Percentiles rank a stretch among this genome's conserved stretches.
Evolutionary conservation across 2,329 filamentous ascomycete species (phyloP).

Genomic region (Cordyceps farinosa): DNA sequence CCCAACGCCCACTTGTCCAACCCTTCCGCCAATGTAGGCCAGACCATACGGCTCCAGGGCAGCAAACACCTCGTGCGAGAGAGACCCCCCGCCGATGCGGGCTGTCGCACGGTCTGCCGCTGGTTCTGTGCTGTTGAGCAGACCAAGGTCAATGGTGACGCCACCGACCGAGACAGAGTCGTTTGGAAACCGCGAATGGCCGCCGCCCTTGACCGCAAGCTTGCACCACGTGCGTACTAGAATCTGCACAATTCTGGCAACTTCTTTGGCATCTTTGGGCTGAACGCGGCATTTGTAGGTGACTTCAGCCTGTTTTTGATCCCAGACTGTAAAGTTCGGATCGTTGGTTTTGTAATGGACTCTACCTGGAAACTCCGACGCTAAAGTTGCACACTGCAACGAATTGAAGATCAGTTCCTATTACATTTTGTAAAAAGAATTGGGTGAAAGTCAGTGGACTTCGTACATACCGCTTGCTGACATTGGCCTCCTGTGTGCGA

Average conservation of each 20-base stretch:
- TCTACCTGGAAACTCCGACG: background rate
- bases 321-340: background rate
- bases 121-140: constrained; percentile 24
- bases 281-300: background rate
- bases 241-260: background rate
- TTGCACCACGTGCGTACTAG: background rate
- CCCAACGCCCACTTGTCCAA: constrained; percentile 18
- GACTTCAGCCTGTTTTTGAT: constrained; percentile 2
- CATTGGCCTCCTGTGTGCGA: background rate
- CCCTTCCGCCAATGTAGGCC: constrained; percentile 19
- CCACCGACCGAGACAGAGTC: constrained; percentile 31
- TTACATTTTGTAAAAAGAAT: background rate
- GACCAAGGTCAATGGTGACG: constrained; percentile 31
- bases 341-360: background rate
- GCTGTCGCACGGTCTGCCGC: background rate
- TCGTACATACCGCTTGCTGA: background rate
- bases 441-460: background rate
- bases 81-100: background rate
- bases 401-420: background rate
- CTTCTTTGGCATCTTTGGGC: background rate
- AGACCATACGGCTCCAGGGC: constrained; percentile 23
- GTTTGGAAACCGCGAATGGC: background rate
- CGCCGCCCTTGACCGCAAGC: constrained; percentile 3
- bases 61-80: constrained; percentile 23
- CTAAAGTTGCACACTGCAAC: background rate